phyloP scores from a whole-genome alignment of 306 rosid species.

The Quercus variabilis region DNA sequence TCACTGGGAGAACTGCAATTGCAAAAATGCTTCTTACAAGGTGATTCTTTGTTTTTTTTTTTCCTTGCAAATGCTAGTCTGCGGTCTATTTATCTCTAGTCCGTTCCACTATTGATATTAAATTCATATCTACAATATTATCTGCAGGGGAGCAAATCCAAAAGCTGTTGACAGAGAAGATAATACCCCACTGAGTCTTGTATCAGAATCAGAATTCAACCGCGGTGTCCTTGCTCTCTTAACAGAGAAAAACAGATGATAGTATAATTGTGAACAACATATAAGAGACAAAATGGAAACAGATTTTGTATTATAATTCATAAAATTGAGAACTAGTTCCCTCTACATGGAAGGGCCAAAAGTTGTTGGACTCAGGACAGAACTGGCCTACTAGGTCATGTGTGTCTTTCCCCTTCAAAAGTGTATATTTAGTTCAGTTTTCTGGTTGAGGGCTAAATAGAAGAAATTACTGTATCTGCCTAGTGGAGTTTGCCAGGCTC shows the following conservation, averaged over 20 bases:
- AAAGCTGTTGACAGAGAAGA: conserved; percentile 47
- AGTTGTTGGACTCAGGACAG: background rate
- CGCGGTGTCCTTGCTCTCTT: conserved; percentile 42
- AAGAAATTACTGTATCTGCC: too few species aligned
- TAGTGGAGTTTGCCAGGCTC: too few species aligned
- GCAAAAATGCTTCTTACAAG: conserved; percentile 60
- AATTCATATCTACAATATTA: background rate
- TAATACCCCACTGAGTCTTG: conserved; percentile 51
- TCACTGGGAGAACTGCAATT: conserved; percentile 36
- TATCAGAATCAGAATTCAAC: conserved; percentile 35
- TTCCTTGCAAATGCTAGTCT: background rate
- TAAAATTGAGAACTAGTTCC: conserved; percentile 5
- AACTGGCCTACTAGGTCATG: conserved; percentile 24
- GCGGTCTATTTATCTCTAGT: background rate
- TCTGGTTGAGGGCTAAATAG: background rate
- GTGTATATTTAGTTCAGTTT: background rate
- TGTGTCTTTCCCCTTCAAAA: background rate
- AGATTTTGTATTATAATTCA: background rate
- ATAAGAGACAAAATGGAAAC: background rate
- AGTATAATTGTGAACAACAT: conserved; percentile 4
- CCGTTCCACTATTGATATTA: background rate
- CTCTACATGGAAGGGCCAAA: conserved; percentile 13
- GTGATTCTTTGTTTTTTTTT: conserved; percentile 17
- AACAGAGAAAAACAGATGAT: conserved; percentile 36
- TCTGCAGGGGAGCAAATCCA: conserved; percentile 66